Conservation (phyloP, 1,284 basidiomycete species). For the Rhodotorula sp. region DNA sequence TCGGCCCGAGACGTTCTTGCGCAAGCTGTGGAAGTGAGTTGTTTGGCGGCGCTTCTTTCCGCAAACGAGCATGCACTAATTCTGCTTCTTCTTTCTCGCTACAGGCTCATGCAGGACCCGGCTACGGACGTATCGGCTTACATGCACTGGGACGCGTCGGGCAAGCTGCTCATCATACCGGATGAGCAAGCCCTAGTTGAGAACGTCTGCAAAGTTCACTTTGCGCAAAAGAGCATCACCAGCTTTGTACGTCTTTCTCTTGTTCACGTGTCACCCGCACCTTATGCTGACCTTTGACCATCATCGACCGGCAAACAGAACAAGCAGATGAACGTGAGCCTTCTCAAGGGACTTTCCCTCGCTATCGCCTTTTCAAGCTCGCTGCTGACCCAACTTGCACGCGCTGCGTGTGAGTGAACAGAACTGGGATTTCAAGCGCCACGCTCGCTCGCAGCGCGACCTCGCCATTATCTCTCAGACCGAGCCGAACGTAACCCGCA, state of each 20-base stretch:
- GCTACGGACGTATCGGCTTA: conserved; percentile 15
- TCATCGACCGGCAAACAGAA: conserved; percentile 12
- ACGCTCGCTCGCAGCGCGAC: conserved; percentile 30
- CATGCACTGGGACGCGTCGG: conserved; percentile 24
- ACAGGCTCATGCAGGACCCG: conserved; percentile 21
- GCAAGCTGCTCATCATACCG: conserved; percentile 28
- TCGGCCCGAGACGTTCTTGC: conserved; percentile 29
- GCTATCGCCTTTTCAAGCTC: not conserved
- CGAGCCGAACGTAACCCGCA: conserved; percentile 20
- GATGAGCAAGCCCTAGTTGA: conserved; percentile 28
- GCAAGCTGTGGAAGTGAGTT: conserved; percentile 32
- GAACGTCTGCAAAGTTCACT: conserved; percentile 30
- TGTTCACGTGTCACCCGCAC: too few species aligned
- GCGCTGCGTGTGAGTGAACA: not conserved
- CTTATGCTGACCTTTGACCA: not conserved
- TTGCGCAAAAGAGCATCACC: conserved; percentile 29
- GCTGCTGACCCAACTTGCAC: not conserved
- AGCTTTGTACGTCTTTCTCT: conserved; percentile 18
- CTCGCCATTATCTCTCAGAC: conserved; percentile 11
- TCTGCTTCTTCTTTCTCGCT: not conserved
- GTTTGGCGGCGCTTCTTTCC: too few species aligned
- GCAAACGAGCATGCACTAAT: not conserved
- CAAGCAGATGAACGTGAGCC: conserved; percentile 34
- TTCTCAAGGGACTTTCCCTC: too few species aligned
- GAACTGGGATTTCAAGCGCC: conserved; percentile 37